These are phyloP conservation scores for Eutrema yunnanense DNA, from an alignment of 345 rosid species.

Conservation along the genomic window DNA sequence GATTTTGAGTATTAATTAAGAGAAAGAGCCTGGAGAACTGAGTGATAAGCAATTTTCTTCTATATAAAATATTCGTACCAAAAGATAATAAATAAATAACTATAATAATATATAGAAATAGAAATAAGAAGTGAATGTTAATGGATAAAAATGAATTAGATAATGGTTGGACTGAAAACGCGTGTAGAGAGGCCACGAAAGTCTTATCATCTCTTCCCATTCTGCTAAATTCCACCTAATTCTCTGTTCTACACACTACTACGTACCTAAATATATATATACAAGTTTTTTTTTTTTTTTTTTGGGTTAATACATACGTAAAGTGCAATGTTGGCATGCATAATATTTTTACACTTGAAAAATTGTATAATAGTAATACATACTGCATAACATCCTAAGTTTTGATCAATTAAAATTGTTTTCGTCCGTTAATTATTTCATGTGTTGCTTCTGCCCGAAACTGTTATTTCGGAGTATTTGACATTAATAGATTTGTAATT, in stretches of 20 bases:
- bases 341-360: background rate
- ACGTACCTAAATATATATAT: background rate
- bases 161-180: background rate
- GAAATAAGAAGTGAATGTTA: background rate
- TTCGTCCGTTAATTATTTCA: background rate
- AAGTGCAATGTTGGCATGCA: background rate
- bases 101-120: background rate
- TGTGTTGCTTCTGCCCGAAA: constrained; percentile 6
- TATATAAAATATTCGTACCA: background rate
- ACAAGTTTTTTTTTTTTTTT: background rate
- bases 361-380: background rate
- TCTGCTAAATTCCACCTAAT: background rate
- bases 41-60: background rate
- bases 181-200: constrained; percentile 7
- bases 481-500: constrained; percentile 15
- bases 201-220: background rate
- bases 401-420: background rate
- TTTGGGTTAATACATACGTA: background rate
- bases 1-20: constrained; percentile 4
- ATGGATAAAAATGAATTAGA: background rate
- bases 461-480: constrained; percentile 12
- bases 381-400: background rate
- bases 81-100: background rate
- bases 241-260: background rate
- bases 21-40: constrained; percentile 11